Percentiles rank a stretch among this genome's conserved stretches.
Conservation (phyloP, 495 filamentous ascomycete genomes). For the Pseudotulostoma volvatum region DNA sequence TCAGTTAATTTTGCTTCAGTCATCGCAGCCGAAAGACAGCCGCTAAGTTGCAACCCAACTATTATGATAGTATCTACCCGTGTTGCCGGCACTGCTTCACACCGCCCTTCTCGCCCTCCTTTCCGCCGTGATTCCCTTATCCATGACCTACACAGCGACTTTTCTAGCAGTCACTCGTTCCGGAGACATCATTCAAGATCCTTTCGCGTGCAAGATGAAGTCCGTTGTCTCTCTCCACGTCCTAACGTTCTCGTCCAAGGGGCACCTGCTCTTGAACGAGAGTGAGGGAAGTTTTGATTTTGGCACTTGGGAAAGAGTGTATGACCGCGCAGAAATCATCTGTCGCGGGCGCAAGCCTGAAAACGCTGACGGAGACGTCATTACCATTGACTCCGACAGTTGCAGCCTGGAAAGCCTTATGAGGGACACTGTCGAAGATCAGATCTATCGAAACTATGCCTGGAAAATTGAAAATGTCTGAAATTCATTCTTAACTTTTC, state of each 20-base stretch:
- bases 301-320: slow-evolving; percentile 59
- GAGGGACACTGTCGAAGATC: slow-evolving; percentile 42
- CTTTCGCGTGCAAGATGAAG: slow-evolving; percentile 37
- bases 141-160: slow-evolving; percentile 48
- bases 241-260: slow-evolving; percentile 57
- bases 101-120: slow-evolving; percentile 57
- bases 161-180: slow-evolving; percentile 41
- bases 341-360: slow-evolving; percentile 35
- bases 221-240: slow-evolving; percentile 55
- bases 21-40: slow-evolving; percentile 20
- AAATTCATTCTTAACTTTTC: too few relatives aligned
- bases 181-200: slow-evolving; percentile 35
- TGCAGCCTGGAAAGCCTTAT: slow-evolving; percentile 42
- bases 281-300: slow-evolving; percentile 67
- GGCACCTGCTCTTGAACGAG: slow-evolving; percentile 59
- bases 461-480: slow-evolving; percentile 27
- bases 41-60: too few relatives aligned
- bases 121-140: slow-evolving; percentile 58
- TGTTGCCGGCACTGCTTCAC: slow-evolving; percentile 63
- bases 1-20: slow-evolving; percentile 42
- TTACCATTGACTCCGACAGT: slow-evolving; percentile 17
- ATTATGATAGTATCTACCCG: slow-evolving; percentile 52
- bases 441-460: slow-evolving; percentile 21
- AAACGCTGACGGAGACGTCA: slow-evolving; percentile 30
- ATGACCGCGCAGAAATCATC: slow-evolving; percentile 42